Percentiles rank a stretch among this genome's conserved stretches.
These are phyloP conservation scores for Saturnispora diversa DNA, from an alignment of 805 yeast species.

Conservation along the genomic window DNA sequence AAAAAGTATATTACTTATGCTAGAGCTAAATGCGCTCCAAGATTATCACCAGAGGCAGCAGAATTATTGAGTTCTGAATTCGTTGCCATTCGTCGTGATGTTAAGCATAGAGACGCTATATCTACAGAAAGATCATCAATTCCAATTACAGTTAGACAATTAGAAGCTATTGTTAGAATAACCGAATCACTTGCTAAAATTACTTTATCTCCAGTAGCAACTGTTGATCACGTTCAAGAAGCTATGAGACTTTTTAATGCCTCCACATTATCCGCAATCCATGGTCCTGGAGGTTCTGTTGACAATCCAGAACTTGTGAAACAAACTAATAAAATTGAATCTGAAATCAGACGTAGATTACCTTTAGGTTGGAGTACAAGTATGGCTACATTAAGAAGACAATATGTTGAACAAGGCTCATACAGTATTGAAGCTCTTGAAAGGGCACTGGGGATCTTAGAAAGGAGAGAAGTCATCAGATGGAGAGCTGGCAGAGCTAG, in stretches of 20 bases:
- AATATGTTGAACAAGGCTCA: slow-evolving; percentile 57
- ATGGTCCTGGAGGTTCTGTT: slow-evolving; percentile 35
- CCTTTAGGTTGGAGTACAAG: slow-evolving; percentile 97
- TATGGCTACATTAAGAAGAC: slow-evolving; percentile 72
- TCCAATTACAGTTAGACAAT: slow-evolving; percentile 95
- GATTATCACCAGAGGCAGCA: slow-evolving; percentile 80
- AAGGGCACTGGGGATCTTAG: slow-evolving; percentile 71
- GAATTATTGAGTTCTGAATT: slow-evolving; percentile 87
- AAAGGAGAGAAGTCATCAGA: slow-evolving; percentile 79
- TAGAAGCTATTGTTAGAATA: slow-evolving; percentile 94
- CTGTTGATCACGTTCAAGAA: slow-evolving; percentile 86
- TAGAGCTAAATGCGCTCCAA: slow-evolving; percentile 85
- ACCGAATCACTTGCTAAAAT: slow-evolving; percentile 90
- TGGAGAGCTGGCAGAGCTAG: slow-evolving; percentile 82
- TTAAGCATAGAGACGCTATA: slow-evolving; percentile 71
- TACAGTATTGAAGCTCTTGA: slow-evolving; percentile 69
- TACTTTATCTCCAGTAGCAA: slow-evolving; percentile 73
- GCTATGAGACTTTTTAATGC: slow-evolving; percentile 92
- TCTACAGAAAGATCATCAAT: slow-evolving; percentile 87
- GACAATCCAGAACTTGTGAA: slow-evolving; percentile 51
- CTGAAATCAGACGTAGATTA: slow-evolving; percentile 77
- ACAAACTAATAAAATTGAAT: slow-evolving; percentile 74
- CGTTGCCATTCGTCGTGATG: slow-evolving; percentile 78
- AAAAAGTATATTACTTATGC: slow-evolving; percentile 88
- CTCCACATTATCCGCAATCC: slow-evolving; percentile 88